A percentile compares a stretch with the other conserved stretches of the same genome.
phyloP scores from a whole-genome alignment of 345 rosid species.

The Conringia planisiliqua region DNA sequence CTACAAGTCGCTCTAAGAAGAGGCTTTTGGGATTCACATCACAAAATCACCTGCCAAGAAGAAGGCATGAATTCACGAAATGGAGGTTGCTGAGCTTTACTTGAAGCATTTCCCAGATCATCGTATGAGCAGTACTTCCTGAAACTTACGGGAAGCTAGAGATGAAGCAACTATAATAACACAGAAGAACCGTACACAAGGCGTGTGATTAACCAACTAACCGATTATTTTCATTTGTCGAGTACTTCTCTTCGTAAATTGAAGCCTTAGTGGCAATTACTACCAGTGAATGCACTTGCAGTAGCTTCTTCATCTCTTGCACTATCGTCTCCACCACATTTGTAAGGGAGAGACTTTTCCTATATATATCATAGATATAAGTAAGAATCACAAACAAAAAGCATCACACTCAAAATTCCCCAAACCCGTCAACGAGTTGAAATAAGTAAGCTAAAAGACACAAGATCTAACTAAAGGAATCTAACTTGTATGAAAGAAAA shows the following conservation, averaged over 20 bases:
- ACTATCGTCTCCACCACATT: conserved; percentile 57
- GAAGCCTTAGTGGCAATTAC: conserved; percentile 60
- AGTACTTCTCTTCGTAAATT: conserved; percentile 39
- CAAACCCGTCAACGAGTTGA: not conserved
- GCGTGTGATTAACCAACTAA: conserved; percentile 25
- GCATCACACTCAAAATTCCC: not conserved
- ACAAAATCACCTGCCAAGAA: conserved; percentile 69
- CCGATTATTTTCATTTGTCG: conserved; percentile 42
- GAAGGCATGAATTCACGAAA: conserved; percentile 83
- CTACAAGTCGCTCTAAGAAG: not conserved
- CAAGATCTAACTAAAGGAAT: not conserved
- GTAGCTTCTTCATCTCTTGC: conserved; percentile 62
- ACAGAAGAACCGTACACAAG: not conserved
- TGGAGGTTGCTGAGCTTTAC: conserved; percentile 32
- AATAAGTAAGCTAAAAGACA: not conserved
- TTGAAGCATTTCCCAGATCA: conserved; percentile 27
- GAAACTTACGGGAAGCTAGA: conserved; percentile 25
- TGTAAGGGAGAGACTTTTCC: conserved; percentile 67
- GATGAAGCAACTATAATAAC: conserved; percentile 10
- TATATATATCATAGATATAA: conserved; percentile 20
- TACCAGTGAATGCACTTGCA: conserved; percentile 61
- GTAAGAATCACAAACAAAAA: not conserved
- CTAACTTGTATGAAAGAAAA: not conserved
- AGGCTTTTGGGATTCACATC: conserved; percentile 5
- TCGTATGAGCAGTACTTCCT: conserved; percentile 32